Base-by-base conservation (phyloP, 768 basidiomycete species). In the Clitopilus passeckerianus region DNA sequence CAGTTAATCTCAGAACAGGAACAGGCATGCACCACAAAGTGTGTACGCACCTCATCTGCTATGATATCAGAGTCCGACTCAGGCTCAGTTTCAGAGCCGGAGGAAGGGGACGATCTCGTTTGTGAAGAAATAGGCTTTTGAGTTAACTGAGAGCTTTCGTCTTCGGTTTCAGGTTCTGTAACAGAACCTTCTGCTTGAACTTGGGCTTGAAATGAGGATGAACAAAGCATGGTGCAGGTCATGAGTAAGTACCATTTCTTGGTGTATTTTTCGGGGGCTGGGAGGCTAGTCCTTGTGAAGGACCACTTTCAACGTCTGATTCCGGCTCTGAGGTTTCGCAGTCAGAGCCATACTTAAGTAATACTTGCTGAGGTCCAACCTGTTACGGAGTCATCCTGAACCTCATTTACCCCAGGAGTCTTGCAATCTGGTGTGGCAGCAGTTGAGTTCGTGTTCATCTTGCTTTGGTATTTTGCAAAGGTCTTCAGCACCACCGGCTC, bases 21-120 rank as follows among this genome's bases (percentile, higher is more conserved):
- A 15, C 30, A 53, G 23, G 18, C 23, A n/a, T 7, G 3, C 15
- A 18, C 20, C 14, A 53, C 6, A 22, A 22, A n/a, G n/a, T n/a
- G 8, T 15, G 23, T 53, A 22, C 10, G 9, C 65, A 74, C 74
- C 12, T 64, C 66, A 59, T 66, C 64, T 24, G 53, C 58, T 15
- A 61, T 57, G 30, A 65, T 53, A 65, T 71, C 73, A 65, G 74
- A 53, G 56, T 76, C 79, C 16, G 70, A 69, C 60, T 81, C 81
- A 16, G 77, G 73, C 63, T 84, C 81, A 10, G 82, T 81, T 55
- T 71, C 73, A 9, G 79, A 80, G 22, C 62, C 69, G 12, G 46
- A 50, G 46, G 46, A 5, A 9, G 22, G 5, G 16, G 4, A 5
- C 12, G 20, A 24, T 35, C 37, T 44, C 54, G 35, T 61, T 9